Evolutionary conservation across 2,329 filamentous ascomycete genomes (phyloP).

Genomic region (Teratosphaeria nubilosa): DNA sequence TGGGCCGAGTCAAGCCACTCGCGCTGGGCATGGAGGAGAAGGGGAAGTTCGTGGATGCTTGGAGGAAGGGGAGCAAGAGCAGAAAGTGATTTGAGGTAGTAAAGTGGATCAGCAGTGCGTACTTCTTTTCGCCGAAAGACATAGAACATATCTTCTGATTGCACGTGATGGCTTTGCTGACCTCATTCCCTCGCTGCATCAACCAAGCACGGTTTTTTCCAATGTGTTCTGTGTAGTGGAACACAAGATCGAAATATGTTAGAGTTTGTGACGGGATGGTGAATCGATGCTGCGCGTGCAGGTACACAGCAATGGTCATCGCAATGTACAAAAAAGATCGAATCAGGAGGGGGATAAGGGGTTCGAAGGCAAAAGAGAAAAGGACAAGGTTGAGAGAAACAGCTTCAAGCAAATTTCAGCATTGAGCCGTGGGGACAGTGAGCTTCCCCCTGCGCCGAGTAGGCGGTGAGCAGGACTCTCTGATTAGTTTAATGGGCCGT

Average conservation of each 20-base stretch:
- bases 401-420: background rate
- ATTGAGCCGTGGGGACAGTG: background rate
- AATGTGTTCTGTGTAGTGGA: background rate
- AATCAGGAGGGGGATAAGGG: no score
- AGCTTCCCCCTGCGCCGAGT: background rate
- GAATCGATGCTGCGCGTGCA: no score
- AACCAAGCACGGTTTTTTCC: background rate
- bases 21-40: constrained; percentile 78
- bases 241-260: background rate
- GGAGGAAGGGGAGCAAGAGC: constrained; percentile 28
- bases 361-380: background rate
- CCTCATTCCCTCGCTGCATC: background rate
- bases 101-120: background rate
- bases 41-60: constrained; percentile 65
- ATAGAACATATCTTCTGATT: background rate
- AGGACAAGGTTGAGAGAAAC: background rate
- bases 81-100: constrained; percentile 1
- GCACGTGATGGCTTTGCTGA: background rate
- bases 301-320: no score
- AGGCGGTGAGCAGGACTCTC: background rate
- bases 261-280: no score
- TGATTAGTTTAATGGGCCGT: background rate
- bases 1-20: constrained; percentile 82
- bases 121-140: background rate
- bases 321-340: no score